These are phyloP conservation scores for Arthrobotrys pseudoclavata DNA, from an alignment of 2,329 filamentous ascomycete genomes.

Conservation along the genomic window DNA sequence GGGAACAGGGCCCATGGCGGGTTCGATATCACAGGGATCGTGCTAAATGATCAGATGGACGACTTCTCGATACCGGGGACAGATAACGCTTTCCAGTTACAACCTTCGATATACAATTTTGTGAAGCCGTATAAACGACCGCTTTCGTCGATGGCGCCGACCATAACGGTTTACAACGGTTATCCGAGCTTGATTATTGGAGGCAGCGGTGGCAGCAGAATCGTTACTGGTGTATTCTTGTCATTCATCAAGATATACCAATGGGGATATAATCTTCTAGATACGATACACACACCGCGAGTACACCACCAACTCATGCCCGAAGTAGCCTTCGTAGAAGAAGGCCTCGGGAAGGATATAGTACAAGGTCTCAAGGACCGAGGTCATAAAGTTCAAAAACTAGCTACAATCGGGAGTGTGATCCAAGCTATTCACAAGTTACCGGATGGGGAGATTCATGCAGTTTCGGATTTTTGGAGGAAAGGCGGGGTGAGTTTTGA, in stretches of 20 bases:
- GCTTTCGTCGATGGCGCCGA: conserved; percentile 62
- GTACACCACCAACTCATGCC: conserved; percentile 63
- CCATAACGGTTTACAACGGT: conserved; percentile 62
- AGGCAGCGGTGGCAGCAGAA: conserved; percentile 62
- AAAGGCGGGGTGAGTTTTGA: conserved; percentile 62
- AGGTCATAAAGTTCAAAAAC: conserved; percentile 60
- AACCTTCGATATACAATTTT: conserved; percentile 63
- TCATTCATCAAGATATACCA: conserved; percentile 62
- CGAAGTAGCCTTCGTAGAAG: conserved; percentile 61
- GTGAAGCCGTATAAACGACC: conserved; percentile 63
- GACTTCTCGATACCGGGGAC: conserved; percentile 63
- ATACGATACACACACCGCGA: conserved; percentile 62
- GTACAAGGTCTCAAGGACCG: conserved; percentile 60
- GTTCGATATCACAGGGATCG: conserved; percentile 53
- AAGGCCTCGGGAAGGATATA: conserved; percentile 49
- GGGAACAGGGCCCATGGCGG: conserved; percentile 15
- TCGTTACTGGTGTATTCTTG: conserved; percentile 63
- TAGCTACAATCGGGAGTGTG: conserved; percentile 62
- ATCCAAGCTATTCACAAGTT: conserved; percentile 61
- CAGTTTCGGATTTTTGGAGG: conserved; percentile 64
- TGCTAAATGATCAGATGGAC: conserved; percentile 63
- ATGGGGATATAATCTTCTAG: conserved; percentile 62
- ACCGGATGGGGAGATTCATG: conserved; percentile 60
- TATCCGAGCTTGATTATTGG: conserved; percentile 62
- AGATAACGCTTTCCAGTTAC: conserved; percentile 61